These are phyloP conservation scores for Macaranga tanarius DNA, from an alignment of 441 rosid species.

Conservation along the genomic window DNA sequence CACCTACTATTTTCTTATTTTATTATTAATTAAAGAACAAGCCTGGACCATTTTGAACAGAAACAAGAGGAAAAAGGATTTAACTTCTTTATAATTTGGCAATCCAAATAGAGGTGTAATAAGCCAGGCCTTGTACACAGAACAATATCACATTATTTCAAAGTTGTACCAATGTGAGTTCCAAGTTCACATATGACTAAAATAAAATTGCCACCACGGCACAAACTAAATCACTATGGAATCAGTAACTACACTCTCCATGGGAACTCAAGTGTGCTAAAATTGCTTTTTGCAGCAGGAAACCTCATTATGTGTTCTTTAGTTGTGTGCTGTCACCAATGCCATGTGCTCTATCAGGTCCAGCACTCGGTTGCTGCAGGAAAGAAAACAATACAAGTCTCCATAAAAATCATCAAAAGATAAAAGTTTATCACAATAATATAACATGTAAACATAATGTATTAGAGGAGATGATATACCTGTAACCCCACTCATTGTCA, in stretches of 20 bases:
- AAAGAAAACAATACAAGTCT: conserved; percentile 5
- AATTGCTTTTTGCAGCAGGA: conserved; percentile 10
- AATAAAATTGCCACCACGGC: background rate
- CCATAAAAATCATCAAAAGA: background rate
- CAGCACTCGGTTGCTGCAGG: conserved; percentile 88
- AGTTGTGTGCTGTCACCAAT: conserved; percentile 63
- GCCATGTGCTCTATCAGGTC: conserved; percentile 98
- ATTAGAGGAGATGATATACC: conserved; percentile 41
- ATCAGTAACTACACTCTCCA: conserved; percentile 15
- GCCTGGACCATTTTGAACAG: no score
- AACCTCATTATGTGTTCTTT: conserved; percentile 18
- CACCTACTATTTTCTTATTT: no score
- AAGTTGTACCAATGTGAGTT: background rate
- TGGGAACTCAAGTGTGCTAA: conserved; percentile 3
- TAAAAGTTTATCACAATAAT: background rate
- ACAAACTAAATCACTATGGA: conserved; percentile 16
- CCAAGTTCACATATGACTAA: background rate
- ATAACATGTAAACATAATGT: background rate
- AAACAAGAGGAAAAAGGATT: no score
- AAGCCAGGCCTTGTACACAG: background rate
- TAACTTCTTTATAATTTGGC: background rate
- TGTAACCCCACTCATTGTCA: conserved; percentile 99
- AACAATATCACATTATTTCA: conserved; percentile 11
- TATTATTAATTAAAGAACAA: no score
- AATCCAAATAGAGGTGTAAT: background rate